A percentile compares a stretch with the other conserved stretches of the same genome.
phyloP scores from a whole-genome alignment of 2,329 filamentous ascomycete genomes.

The Xylariales sp. region DNA sequence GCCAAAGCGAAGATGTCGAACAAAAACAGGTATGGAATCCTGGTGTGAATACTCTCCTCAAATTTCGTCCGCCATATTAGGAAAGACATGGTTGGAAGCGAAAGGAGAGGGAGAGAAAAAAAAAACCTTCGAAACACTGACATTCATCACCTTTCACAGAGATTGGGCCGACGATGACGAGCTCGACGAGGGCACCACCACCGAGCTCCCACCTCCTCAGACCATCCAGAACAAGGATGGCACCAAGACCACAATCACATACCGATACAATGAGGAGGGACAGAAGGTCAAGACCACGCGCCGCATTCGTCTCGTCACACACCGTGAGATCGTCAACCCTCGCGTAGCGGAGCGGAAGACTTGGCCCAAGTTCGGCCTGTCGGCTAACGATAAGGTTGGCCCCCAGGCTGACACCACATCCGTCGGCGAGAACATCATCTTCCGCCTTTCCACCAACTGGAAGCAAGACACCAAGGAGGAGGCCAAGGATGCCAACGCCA shows the following conservation, averaged over 20 bases:
- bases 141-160: conserved; percentile 13
- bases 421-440: conserved; percentile 96
- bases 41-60: not conserved
- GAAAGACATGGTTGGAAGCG: too few species aligned
- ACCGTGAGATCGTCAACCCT: conserved; percentile 93
- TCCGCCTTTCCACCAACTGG: conserved; percentile 91
- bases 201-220: conserved; percentile 75
- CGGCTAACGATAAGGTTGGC: conserved; percentile 78
- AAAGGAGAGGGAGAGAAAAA: too few species aligned
- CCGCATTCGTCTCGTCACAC: conserved; percentile 85
- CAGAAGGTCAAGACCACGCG: conserved; percentile 97
- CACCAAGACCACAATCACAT: conserved; percentile 91
- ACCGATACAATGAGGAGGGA: conserved; percentile 84
- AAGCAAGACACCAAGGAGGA: conserved; percentile 84
- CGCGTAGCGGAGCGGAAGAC: conserved; percentile 90
- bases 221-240: conserved; percentile 97
- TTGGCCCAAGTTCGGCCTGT: conserved; percentile 90
- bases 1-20: conserved; percentile 9
- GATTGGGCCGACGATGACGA: conserved; percentile 98
- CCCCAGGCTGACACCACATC: conserved; percentile 87
- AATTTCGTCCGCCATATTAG: not conserved
- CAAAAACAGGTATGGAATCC: conserved; percentile 7
- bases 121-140: too few species aligned
- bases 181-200: conserved; percentile 63
- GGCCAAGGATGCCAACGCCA: conserved; percentile 67